Evolutionary conservation across 768 basidiomycete species (phyloP), one percentile per base, ranked within the genome.

Genomic region (Arthromyces matolae): DNA sequence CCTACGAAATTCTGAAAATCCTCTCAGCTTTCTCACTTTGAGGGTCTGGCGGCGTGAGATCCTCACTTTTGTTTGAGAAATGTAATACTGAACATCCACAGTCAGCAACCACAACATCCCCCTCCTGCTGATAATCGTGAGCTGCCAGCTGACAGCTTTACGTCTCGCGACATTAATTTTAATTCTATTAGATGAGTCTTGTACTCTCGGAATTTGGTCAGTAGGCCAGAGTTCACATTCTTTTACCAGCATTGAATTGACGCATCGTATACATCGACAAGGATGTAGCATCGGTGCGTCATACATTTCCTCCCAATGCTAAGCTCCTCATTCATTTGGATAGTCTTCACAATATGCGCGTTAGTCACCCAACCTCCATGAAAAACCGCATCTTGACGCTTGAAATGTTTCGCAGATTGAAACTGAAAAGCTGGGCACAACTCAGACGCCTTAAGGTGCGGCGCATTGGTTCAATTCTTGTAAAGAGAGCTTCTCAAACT

Each of bases 161-260:
- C n/a, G 29, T 20, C 9, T 42, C 20, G 40, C 40, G 10, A 36
- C 28, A 14, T 24, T 18, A 18, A 3, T 35, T 18, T 22, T 16
- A n/a, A n/a, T n/a, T n/a, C n/a, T n/a, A 24, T 3, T 44, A 78
- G 78, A 60, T 60, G 16, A 54, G 65, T 12, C 58, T 81, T 31
- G 72, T 79, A 7, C 50, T 78, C 19, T 74, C 71, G 16, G 77
- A 77, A 58, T 78, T 81, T 52, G 76, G 79, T 77, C 46, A 28
- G 67, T 61, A 45, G 13, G 20, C 35, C 22, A 12, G n/a, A 8
- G 24, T 27, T 22, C 32, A 8, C 25, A 38, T 28, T 22, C 37
- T 18, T 32, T 50, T 8, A 38, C 41, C n/a, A 31, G 38, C 20
- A 22, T 7, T 8, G 28, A 37, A 23, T 22, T 5, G 48, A 20